These are phyloP conservation scores for Pisolithus tinctorius DNA, from an alignment of 768 basidiomycete genomes.

Conservation along the genomic window DNA sequence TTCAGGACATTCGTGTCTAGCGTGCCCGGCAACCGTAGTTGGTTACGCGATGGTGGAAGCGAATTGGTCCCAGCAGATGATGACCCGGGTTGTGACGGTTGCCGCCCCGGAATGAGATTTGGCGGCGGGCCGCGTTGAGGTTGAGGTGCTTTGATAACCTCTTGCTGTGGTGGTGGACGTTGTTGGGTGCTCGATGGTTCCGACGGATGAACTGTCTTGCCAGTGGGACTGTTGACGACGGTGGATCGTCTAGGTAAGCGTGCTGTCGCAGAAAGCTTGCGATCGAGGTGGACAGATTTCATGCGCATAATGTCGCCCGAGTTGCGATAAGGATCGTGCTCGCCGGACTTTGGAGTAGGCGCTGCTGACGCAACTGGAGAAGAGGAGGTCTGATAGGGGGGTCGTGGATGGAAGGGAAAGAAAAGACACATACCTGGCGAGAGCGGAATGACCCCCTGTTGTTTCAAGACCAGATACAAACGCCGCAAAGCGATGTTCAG, in stretches of 20 bases:
- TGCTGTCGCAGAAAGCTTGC: conserved; percentile 92
- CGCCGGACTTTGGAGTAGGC: conserved; percentile 30
- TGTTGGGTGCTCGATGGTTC: conserved; percentile 43
- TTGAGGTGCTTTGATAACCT: conserved; percentile 33
- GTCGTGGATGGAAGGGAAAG: conserved; percentile 2
- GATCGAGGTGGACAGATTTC: conserved; percentile 90
- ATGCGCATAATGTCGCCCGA: conserved; percentile 89
- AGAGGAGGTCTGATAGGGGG: conserved; percentile 6
- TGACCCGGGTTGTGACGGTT: conserved; percentile 28
- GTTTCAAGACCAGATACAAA: conserved; percentile 80
- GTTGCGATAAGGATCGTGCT: conserved; percentile 77
- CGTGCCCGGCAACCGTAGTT: conserved; percentile 34
- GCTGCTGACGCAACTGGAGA: conserved; percentile 23
- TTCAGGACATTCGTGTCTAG: conserved; percentile 33
- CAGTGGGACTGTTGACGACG: conserved; percentile 90
- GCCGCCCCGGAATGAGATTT: conserved; percentile 31
- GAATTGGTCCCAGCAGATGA: conserved; percentile 12
- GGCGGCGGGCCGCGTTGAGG: conserved; percentile 32
- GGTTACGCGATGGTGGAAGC: conserved; percentile 29
- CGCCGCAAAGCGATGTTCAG: conserved; percentile 92
- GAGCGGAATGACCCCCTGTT: conserved; percentile 83
- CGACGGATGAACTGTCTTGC: conserved; percentile 73
- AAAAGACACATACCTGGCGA: conserved; percentile 52
- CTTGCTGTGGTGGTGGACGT: conserved; percentile 31
- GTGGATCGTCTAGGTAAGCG: conserved; percentile 90